These are phyloP conservation scores for Cercospora canescens DNA, from an alignment of 2,329 filamentous ascomycete genomes.

Conservation along the genomic window DNA sequence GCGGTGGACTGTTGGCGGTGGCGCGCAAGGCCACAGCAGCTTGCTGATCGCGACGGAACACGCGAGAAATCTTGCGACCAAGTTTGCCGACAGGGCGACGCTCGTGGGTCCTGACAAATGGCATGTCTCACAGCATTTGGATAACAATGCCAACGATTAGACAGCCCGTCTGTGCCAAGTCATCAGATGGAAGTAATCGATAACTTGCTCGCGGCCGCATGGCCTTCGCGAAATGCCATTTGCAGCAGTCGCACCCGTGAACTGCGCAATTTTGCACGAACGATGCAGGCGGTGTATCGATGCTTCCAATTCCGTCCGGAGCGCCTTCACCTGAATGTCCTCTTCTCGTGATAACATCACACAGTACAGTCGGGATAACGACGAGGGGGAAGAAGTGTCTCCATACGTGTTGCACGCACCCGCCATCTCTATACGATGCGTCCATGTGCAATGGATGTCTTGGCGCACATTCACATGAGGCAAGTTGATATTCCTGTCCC, in stretches of 20 bases:
- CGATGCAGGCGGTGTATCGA: not conserved
- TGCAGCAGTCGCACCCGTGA: not conserved
- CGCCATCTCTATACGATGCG: too few species aligned
- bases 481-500: too few species aligned
- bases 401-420: too few species aligned
- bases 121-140: conserved; percentile 7
- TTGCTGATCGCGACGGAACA: conserved; percentile 15
- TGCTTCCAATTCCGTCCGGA: not conserved
- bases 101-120: conserved; percentile 9
- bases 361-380: not conserved
- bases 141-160: not conserved
- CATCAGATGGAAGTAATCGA: not conserved
- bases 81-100: not conserved
- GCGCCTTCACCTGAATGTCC: not conserved
- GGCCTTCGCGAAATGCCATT: not conserved
- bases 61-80: conserved; percentile 15
- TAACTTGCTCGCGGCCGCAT: not conserved
- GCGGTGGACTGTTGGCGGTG: conserved; percentile 7
- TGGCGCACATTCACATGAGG: too few species aligned
- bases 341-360: not conserved
- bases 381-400: not conserved
- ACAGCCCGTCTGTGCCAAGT: not conserved
- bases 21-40: not conserved
- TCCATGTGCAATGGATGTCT: too few species aligned
- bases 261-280: not conserved